These are phyloP conservation scores for Mycena chlorophos DNA, from an alignment of 768 basidiomycete genomes.

Conservation along the genomic window DNA sequence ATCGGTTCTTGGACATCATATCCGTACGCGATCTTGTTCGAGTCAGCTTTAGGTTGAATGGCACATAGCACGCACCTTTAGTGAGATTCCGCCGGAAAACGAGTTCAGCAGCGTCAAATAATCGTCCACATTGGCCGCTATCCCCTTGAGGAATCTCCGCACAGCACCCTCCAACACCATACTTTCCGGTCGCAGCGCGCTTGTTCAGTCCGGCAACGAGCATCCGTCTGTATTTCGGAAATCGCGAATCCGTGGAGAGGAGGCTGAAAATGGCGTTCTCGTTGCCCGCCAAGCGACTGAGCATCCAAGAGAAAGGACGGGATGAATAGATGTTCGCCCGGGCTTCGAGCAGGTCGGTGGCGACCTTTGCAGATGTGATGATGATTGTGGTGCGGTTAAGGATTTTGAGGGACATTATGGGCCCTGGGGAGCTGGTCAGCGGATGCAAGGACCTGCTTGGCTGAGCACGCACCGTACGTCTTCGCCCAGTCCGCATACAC, in stretches of 20 bases:
- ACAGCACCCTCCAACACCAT: conserved; percentile 33
- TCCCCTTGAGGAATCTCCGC: conserved; percentile 29
- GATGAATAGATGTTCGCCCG: conserved; percentile 52
- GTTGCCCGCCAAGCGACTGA: conserved; percentile 33
- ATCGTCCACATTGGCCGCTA: conserved; percentile 31
- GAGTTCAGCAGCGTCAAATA: conserved; percentile 33
- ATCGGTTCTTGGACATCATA: conserved; percentile 31
- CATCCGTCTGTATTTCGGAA: conserved; percentile 37
- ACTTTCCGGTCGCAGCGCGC: conserved; percentile 33
- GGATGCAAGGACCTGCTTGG: background rate
- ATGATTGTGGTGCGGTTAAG: conserved; percentile 44
- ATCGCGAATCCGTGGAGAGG: conserved; percentile 32
- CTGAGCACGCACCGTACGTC: conserved; percentile 15
- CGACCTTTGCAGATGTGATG: conserved; percentile 45
- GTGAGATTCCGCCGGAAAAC: conserved; percentile 17
- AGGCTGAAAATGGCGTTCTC: conserved; percentile 33
- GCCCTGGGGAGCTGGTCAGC: conserved; percentile 28
- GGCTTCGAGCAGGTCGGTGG: conserved; percentile 47
- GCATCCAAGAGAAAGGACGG: conserved; percentile 39
- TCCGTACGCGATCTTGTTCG: conserved; percentile 44
- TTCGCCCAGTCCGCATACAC: conserved; percentile 24
- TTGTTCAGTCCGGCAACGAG: conserved; percentile 39
- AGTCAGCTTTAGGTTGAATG: background rate
- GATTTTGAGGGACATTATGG: conserved; percentile 40
- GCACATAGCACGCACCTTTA: background rate